phyloP scores from a whole-genome alignment of 2,329 filamentous ascomycete genomes.

The Penicillium sp. region DNA sequence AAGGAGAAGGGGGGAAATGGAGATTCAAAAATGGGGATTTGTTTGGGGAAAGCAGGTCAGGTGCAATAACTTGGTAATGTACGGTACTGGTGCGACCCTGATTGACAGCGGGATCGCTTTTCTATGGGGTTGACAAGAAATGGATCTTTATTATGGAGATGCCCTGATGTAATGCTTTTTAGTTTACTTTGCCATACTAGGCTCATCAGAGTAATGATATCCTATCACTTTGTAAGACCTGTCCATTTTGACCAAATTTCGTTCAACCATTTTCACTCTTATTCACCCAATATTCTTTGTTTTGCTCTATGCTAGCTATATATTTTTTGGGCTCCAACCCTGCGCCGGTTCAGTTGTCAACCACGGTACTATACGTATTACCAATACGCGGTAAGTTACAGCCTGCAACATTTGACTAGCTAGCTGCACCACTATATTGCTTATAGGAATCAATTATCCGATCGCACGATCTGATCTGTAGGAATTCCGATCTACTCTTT shows the following conservation, averaged over 20 bases:
- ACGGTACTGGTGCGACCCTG: constrained; percentile 18
- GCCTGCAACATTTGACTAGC: background rate
- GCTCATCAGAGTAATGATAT: background rate
- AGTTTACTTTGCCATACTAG: background rate
- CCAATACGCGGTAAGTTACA: background rate
- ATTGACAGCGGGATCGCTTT: constrained; percentile 1
- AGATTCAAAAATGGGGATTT: constrained; percentile 7
- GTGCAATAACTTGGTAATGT: constrained; percentile 12
- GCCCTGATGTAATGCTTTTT: background rate
- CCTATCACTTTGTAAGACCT: background rate
- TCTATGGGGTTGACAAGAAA: background rate
- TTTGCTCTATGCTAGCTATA: background rate
- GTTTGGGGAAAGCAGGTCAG: constrained; percentile 16
- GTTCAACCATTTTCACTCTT: too few species aligned
- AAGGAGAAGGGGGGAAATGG: constrained; percentile 9
- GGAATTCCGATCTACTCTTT: background rate
- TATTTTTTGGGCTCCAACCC: background rate
- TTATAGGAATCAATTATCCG: background rate
- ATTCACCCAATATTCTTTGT: background rate
- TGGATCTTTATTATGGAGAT: background rate
- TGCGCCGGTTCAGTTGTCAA: background rate
- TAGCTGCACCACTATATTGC: background rate
- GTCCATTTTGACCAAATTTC: too few species aligned
- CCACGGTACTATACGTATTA: background rate
- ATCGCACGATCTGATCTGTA: background rate